phyloP scores from a whole-genome alignment of 805 yeast species.

The Candida montana region DNA sequence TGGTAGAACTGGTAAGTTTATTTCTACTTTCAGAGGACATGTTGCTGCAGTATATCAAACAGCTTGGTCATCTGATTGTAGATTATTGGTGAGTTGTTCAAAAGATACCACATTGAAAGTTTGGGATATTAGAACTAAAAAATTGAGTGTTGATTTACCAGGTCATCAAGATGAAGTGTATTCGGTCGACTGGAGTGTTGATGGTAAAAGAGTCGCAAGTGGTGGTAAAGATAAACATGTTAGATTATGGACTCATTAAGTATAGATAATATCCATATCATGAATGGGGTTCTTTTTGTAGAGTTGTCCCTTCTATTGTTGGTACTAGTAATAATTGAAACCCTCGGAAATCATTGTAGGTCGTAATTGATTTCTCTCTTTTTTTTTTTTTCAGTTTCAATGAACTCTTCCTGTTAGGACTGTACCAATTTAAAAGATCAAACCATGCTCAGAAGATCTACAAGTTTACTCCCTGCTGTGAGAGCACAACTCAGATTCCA shows the following conservation, averaged over 20 bases:
- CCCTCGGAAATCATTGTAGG: no score
- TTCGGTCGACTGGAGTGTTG: conserved; percentile 97
- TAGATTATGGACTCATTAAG: conserved; percentile 84
- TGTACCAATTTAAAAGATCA: not conserved
- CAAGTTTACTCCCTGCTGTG: not conserved
- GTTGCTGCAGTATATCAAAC: conserved; percentile 98
- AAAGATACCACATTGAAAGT: conserved; percentile 95
- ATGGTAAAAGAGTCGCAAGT: conserved; percentile 90
- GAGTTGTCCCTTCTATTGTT: no score
- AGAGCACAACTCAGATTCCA: conserved; percentile 11
- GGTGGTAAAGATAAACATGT: conserved; percentile 97
- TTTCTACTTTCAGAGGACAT: conserved; percentile 91
- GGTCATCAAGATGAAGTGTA: conserved; percentile 95
- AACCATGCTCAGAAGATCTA: conserved; percentile 8
- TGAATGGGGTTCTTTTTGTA: no score
- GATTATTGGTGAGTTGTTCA: conserved; percentile 87
- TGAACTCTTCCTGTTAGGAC: no score
- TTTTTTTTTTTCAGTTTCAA: no score
- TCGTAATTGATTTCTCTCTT: no score
- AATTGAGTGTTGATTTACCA: conserved; percentile 83
- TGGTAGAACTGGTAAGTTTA: conserved; percentile 83
- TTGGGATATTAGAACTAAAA: conserved; percentile 88
- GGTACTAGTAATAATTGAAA: no score
- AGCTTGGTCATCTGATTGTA: conserved; percentile 94
- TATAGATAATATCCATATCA: no score